A percentile compares a stretch with the other conserved stretches of the same genome.
Evolutionary conservation across 441 rosid genomes (phyloP).

Genomic region (Rhodomyrtus psidioides): DNA sequence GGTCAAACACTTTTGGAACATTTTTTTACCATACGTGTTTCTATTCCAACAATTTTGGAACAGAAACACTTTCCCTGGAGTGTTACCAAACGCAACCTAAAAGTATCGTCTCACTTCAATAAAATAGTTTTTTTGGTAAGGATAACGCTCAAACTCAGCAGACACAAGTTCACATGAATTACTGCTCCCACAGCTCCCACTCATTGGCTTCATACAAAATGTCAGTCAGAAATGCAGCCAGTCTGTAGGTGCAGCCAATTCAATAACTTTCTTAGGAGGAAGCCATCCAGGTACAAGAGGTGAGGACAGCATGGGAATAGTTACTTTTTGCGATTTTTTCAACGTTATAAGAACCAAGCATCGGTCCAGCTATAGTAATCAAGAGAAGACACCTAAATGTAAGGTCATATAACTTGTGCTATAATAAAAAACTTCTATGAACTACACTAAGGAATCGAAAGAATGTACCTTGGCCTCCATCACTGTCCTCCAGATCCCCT

Average conservation of each 20-base stretch:
- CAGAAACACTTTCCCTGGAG: too few species aligned
- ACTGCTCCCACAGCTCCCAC: not conserved
- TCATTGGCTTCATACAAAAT: not conserved
- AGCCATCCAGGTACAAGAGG: not conserved
- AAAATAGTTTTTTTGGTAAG: not conserved
- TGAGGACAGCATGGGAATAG: not conserved
- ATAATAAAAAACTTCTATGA: not conserved
- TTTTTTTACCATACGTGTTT: too few species aligned
- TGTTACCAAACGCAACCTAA: too few species aligned
- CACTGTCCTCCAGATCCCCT: conserved; percentile 64
- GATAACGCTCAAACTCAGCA: not conserved
- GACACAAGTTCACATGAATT: not conserved
- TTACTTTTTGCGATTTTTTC: not conserved
- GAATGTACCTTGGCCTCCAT: conserved; percentile 45
- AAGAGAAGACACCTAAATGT: not conserved
- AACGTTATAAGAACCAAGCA: not conserved
- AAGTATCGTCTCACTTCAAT: not conserved
- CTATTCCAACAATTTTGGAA: too few species aligned
- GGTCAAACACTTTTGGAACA: too few species aligned
- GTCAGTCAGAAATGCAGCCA: not conserved
- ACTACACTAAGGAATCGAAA: not conserved
- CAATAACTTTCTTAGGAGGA: not conserved
- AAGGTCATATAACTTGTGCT: not conserved
- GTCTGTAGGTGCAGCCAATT: not conserved
- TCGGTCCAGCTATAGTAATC: not conserved